These are phyloP conservation scores for Nigrospora osmanthi DNA, from an alignment of 2,329 filamentous ascomycete species.

Conservation along the genomic window DNA sequence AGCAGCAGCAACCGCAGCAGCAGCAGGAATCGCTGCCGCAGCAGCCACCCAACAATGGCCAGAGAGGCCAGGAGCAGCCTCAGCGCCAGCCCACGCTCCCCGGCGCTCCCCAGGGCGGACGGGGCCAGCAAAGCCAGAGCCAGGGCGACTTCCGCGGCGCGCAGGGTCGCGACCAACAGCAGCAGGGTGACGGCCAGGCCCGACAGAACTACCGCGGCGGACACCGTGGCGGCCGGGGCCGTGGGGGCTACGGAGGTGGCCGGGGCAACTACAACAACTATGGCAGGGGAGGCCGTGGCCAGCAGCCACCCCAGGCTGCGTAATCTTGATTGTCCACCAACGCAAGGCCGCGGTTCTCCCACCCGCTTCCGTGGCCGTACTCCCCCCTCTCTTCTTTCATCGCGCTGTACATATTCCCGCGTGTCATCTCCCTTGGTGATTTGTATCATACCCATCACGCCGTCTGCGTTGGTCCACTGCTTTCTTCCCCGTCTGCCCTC, in stretches of 20 bases:
- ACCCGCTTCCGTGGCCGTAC: background rate
- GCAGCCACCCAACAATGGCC: slow-evolving; percentile 15
- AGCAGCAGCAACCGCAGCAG: slow-evolving; percentile 13
- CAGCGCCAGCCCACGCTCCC: slow-evolving; percentile 10
- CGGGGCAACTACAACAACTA: slow-evolving; percentile 24
- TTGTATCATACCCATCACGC: slow-evolving; percentile 26
- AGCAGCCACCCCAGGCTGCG: slow-evolving; percentile 20
- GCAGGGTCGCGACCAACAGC: slow-evolving; percentile 17
- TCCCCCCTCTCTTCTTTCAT: slow-evolving; percentile 7
- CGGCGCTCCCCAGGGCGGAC: slow-evolving; percentile 13
- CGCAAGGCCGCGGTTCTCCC: background rate
- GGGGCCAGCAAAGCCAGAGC: slow-evolving; percentile 14
- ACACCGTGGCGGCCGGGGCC: slow-evolving; percentile 17
- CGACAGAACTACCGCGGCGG: slow-evolving; percentile 19
- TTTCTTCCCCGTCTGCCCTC: slow-evolving; percentile 9
- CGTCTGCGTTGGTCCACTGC: slow-evolving; percentile 16
- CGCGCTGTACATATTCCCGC: slow-evolving; percentile 21
- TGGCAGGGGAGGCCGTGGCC: slow-evolving; percentile 20
- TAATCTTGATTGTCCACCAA: slow-evolving; percentile 8
- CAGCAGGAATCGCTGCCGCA: slow-evolving; percentile 13
- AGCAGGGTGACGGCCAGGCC: slow-evolving; percentile 16
- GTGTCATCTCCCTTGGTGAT: slow-evolving; percentile 19
- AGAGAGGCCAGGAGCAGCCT: slow-evolving; percentile 15
- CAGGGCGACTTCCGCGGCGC: slow-evolving; percentile 18
- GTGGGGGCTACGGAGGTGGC: slow-evolving; percentile 24